Evolutionary conservation across 2,329 filamentous ascomycete species (phyloP), one percentile per base, ranked within the genome.

Genomic region (Sclerotinia subarctica): DNA sequence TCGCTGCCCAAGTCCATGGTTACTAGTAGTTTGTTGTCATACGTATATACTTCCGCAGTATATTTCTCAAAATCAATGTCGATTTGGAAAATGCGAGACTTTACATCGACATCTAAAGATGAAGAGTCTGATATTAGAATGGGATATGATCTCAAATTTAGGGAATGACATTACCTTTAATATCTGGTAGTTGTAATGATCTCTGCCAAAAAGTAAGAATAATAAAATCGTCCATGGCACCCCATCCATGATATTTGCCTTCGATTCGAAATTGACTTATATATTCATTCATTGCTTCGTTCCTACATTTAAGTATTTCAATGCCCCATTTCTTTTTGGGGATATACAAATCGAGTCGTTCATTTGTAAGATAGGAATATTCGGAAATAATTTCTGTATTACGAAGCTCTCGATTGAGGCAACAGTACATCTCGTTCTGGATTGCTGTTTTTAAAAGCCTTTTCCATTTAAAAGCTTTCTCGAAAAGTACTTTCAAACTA

Each of bases 121-220:
- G 5, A 13, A 51, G 24, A 38, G 26, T 26, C 3, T 26, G 38
- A 15, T 5, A 13, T 63, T 38, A 51, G 59, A 42, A 35, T 26
- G 8, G 51, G 5, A 51, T 24, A 51, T 24, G 6, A 13, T 24
- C 38, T 21, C 15, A 51, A 26, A 63, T 3, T 15, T 51, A 35
- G 29, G 10, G 26, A 5, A 21, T 11, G 5, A 19, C 29, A 5
- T 51, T 21, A 51, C 59, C 59, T 51, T 38, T 19, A 46, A 51
- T n/a, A 24, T 51, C 7, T 19, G 38, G 29, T 17, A 29, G 5
- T 6, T 63, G 13, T n/a, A 51, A 1, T 19, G 29, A 35, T 7
- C 38, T 63, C 5, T 21, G 15, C 13, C 59, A 51, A 51, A 63
- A 51, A 24, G 38, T 63, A 19, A 63, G 59, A 63, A 51, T 63